These are phyloP conservation scores for Aspergillus caelatus DNA, from an alignment of 2,329 filamentous ascomycete species.

Conservation along the genomic window DNA sequence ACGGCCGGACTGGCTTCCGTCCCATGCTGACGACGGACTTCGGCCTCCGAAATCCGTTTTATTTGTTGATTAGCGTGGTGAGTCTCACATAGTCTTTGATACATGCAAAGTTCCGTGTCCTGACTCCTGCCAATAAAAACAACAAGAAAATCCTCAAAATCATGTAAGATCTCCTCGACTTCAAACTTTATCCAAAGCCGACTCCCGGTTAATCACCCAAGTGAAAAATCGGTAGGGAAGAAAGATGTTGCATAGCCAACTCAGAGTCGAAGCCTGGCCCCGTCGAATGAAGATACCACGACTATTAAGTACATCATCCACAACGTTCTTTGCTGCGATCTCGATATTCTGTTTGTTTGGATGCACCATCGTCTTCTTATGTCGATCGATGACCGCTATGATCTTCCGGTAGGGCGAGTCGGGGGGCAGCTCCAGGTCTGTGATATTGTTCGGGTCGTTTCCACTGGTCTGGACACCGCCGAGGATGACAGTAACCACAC, in stretches of 20 bases:
- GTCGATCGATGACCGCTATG: not conserved
- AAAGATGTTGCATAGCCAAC: not conserved
- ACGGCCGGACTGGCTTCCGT: not conserved
- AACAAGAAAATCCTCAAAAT: no score
- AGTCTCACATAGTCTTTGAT: no score
- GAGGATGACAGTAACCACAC: not conserved
- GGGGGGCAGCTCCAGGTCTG: not conserved
- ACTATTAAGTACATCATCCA: not conserved
- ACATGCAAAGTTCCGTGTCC: no score
- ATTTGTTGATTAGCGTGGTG: no score
- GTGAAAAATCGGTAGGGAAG: not conserved
- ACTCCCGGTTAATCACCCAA: not conserved
- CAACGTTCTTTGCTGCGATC: not conserved
- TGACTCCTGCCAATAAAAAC: no score
- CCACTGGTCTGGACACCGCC: not conserved
- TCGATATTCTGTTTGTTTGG: not conserved
- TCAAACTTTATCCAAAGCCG: not conserved
- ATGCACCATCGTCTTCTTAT: not conserved
- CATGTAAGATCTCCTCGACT: no score
- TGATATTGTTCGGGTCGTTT: not conserved
- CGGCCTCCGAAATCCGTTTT: slow-evolving; percentile 14
- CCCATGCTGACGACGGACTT: slow-evolving; percentile 10
- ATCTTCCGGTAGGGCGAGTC: not conserved
- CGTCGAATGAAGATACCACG: not conserved
- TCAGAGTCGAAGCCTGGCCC: not conserved